Evolutionary conservation across 2,329 filamentous ascomycete species (phyloP).

Genomic region (Aspergillus brunneoviolaceus): DNA sequence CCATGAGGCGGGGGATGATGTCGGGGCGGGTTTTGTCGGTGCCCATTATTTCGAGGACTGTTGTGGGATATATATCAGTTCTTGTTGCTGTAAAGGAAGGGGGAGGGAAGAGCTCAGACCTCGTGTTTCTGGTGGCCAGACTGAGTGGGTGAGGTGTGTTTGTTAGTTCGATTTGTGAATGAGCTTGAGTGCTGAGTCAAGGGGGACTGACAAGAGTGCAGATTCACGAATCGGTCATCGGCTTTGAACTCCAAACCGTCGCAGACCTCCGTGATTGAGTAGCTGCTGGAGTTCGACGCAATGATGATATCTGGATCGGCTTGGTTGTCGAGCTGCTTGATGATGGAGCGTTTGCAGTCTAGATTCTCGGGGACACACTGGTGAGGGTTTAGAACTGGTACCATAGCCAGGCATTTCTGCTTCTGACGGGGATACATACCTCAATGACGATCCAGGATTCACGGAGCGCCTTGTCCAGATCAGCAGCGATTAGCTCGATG

Average conservation of each 20-base stretch:
- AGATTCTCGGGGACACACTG: constrained; percentile 50
- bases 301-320: constrained; percentile 41
- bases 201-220: constrained; percentile 43
- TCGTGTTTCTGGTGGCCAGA: constrained; percentile 43
- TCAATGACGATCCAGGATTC: constrained; percentile 9
- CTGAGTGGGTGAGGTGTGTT: constrained; percentile 16
- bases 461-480: neutral
- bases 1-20: constrained; percentile 30
- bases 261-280: constrained; percentile 46
- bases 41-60: constrained; percentile 43
- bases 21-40: constrained; percentile 32
- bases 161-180: neutral
- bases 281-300: constrained; percentile 51
- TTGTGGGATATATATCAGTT: constrained; percentile 7
- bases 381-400: constrained; percentile 7
- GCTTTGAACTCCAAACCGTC: constrained; percentile 37
- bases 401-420: neutral
- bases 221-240: constrained; percentile 41
- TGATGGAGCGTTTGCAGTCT: constrained; percentile 41
- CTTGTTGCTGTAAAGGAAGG: too few species aligned
- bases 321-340: constrained; percentile 41
- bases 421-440: neutral
- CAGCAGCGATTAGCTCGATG: neutral
- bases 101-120: constrained; percentile 19
- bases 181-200: neutral